Conservation (phyloP, 495 filamentous ascomycete genomes). For the Daldinia vernicosa region DNA sequence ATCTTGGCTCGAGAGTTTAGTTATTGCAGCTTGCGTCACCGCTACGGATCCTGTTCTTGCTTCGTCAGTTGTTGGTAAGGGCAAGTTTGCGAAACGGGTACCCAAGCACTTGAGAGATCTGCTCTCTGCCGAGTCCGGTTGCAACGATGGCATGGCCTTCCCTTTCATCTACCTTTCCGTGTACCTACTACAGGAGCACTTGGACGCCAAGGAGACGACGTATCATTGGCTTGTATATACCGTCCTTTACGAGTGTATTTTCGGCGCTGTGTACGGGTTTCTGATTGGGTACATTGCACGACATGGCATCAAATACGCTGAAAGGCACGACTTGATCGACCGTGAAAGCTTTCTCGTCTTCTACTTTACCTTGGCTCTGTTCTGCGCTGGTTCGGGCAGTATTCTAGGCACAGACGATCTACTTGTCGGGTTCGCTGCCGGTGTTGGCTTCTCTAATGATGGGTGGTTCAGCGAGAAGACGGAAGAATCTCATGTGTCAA, state of each 20-base stretch:
- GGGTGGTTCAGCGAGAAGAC: conserved; percentile 99
- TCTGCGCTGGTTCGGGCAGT: conserved; percentile 94
- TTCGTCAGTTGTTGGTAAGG: conserved; percentile 97
- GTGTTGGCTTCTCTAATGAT: conserved; percentile 98
- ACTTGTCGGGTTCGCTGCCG: conserved; percentile 93
- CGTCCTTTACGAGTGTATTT: conserved; percentile 95
- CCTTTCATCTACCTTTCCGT: conserved; percentile 94
- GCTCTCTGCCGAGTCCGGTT: conserved; percentile 95
- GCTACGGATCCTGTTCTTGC: conserved; percentile 98
- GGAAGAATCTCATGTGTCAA: conserved; percentile 97
- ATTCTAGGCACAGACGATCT: conserved; percentile 93
- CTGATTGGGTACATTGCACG: conserved; percentile 86
- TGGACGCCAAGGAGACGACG: conserved; percentile 71
- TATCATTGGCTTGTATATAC: conserved; percentile 91
- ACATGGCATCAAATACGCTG: conserved; percentile 89
- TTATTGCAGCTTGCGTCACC: conserved; percentile 91
- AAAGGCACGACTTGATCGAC: conserved; percentile 87
- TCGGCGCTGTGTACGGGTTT: conserved; percentile 91
- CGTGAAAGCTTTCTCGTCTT: conserved; percentile 98
- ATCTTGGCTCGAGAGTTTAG: conserved; percentile 87
- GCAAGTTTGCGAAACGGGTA: conserved; percentile 96
- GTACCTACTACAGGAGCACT: conserved; percentile 84
- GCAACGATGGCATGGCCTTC: conserved; percentile 99
- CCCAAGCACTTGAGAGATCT: conserved; percentile 97
- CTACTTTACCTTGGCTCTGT: conserved; percentile 96